Evolutionary conservation across 192 early-diverging fungal genomes (phyloP), one percentile per base, ranked within the genome.

Genomic region (Rhizophagus clarus): DNA sequence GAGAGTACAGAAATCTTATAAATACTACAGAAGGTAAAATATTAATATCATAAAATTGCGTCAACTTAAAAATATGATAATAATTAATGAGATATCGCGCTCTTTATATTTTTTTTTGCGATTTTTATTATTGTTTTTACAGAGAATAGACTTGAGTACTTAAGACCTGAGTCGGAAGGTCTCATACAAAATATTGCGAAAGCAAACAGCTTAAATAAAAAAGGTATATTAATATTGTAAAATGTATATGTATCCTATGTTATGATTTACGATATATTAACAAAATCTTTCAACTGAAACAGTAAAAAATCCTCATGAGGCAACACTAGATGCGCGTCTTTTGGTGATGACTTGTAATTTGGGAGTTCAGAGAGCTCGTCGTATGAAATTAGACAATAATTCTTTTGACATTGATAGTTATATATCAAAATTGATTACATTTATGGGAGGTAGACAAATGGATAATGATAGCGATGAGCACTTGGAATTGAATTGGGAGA

Each of bases 261-360:
- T 34, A 34, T 34, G 34, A 4, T 40, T 34, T 51, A 69, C 32
- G 3, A 7, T 20, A 69, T 26, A 47, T 32, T 47, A 49, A n/a
- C 51, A 74, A 49, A 69, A 26, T 29, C 34, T 31, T 70, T 73
- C 2, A 74, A 56, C 11, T 40, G 22, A 66, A 29, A 22, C 32
- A 93, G 97, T 98, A 2, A 83, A 85, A 42, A 90, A 91, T 74
- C 91, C 95, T 0, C 90, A 94, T 31, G 97, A 99, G 88, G 96
- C 96, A 14, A 90, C 93, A 0, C 85, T 99, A 32, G 96, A 99
- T 89, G 91, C 95, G n/a, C 88, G 89, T 12, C 81, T 97, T 4
- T 86, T 99, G 24, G 88, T 96, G 11, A 72, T 91, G 17, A 89
- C 94, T 1, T 90, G 95, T 1, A 93, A 95, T 73, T 79, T 96